phyloP scores from a whole-genome alignment of 176 grass and related monocot genomes.

The Neostapfia colusana region DNA sequence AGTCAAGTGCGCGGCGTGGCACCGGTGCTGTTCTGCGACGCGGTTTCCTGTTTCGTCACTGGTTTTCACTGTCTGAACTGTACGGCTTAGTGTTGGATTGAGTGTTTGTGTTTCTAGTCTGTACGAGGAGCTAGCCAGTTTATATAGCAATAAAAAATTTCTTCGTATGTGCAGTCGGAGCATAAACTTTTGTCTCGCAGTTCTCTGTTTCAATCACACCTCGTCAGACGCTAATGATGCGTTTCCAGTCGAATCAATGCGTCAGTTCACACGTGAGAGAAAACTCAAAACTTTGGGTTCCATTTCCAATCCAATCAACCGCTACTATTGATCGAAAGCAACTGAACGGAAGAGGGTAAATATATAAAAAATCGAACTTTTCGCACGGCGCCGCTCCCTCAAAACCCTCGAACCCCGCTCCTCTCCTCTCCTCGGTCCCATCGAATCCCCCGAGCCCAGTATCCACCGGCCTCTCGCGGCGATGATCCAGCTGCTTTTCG shows the following conservation, averaged over 20 bases:
- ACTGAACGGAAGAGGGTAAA: too few relatives aligned
- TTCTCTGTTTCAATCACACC: too few relatives aligned
- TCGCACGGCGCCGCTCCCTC: background rate
- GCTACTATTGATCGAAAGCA: too few relatives aligned
- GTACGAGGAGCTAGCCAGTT: background rate
- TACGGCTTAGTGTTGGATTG: background rate
- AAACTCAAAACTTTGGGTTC: too few relatives aligned
- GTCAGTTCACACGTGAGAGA: too few relatives aligned
- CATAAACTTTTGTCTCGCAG: background rate
- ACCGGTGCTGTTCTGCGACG: background rate
- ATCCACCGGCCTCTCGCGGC: background rate
- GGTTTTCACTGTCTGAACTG: background rate
- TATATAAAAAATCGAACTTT: background rate
- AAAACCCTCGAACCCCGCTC: background rate
- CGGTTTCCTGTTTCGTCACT: background rate
- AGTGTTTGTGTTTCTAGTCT: background rate
- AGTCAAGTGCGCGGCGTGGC: background rate
- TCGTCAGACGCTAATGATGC: too few relatives aligned
- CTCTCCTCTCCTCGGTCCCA: background rate
- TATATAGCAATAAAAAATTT: background rate
- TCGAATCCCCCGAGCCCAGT: conserved; percentile 26
- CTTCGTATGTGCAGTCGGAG: background rate
- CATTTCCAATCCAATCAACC: too few relatives aligned
- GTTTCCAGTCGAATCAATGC: too few relatives aligned
- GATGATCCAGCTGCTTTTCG: conserved; percentile 89